Base-by-base conservation (phyloP, 2,329 filamentous ascomycete species). In the Diplodia mutila region DNA sequence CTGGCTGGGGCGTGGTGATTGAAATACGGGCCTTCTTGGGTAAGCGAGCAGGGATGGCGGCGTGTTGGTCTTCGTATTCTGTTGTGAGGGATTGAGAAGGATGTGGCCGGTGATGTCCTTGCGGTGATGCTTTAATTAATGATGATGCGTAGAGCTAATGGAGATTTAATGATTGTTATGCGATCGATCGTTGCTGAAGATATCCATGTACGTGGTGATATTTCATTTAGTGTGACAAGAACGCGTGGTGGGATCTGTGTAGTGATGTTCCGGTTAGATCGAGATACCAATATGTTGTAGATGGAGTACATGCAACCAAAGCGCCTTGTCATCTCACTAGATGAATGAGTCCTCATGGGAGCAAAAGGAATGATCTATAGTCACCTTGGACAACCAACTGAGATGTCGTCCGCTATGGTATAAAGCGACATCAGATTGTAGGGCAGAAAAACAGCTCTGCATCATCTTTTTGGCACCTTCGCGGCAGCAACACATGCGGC, bases 401-500 rank as follows among this genome's bases (percentile, higher is more conserved):
- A n/a, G 18, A 11, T 9, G n/a, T 11, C n/a, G n/a, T 46, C 8
- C n/a, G 23, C 11, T 9, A 34, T 46, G n/a, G 32, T 25, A 12
- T 49, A 21, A 21, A 16, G 16, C 16, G 46, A 61, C 14, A n/a
- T 7, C 18, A 27, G 16, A 9, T 9, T 34, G 52, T 5, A 29
- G 27, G 8, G 27, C n/a, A 16, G 16, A 34, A n/a, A n/a, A 32
- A n/a, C 52, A 18, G 5, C 57, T 37, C 1, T 16, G 29, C 25
- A 51, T 63, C 46, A 63, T 23, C 27, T 4, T 27, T 51, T 63
- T 29, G 59, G 59, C 23, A 16, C 42, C 29, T 63, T 63, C 9
- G 59, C 27, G 21, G 42, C 27, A 18, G 59, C 59, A 51, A 63
- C 46, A 12, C 59, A 63, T 37, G 37, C 27, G 46, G 51, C 59